phyloP scores from a whole-genome alignment of 345 rosid species.

The Trapa bicornis region DNA sequence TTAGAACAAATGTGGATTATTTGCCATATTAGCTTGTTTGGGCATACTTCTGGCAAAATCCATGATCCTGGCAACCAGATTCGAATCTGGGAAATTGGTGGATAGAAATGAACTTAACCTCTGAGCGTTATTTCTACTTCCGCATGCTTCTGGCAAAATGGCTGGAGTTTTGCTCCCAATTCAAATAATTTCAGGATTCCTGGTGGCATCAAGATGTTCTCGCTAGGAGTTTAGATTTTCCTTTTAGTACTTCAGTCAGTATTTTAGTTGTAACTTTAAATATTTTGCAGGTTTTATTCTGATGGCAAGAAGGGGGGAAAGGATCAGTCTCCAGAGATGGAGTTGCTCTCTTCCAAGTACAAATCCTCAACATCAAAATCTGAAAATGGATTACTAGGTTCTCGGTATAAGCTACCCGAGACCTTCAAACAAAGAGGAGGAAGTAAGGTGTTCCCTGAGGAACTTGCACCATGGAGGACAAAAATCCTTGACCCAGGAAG shows the following conservation, averaged over 20 bases:
- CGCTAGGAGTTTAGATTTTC: background rate
- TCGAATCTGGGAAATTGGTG: background rate
- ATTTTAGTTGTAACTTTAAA: background rate
- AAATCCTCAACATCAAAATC: constrained; percentile 35
- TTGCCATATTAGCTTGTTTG: background rate
- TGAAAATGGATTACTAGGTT: constrained; percentile 33
- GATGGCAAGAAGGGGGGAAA: constrained; percentile 30
- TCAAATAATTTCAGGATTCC: background rate
- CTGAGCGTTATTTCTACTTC: background rate
- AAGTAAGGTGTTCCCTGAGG: constrained; percentile 32
- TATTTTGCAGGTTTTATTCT: constrained; percentile 1
- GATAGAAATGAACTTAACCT: background rate
- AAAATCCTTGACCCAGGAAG: constrained; percentile 83
- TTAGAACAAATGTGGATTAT: background rate
- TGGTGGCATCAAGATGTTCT: background rate
- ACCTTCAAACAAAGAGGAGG: constrained; percentile 24
- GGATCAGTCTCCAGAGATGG: constrained; percentile 29
- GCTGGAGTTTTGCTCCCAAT: background rate
- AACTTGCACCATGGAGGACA: constrained; percentile 41
- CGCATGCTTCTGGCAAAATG: background rate
- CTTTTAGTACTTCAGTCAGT: background rate
- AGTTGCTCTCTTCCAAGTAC: constrained; percentile 34
- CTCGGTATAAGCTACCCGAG: constrained; percentile 32
- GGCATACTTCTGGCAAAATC: background rate
- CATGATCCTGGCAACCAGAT: background rate